Percentiles rank a stretch among this genome's conserved stretches.
These are phyloP conservation scores for Aspergillus hancockii DNA, from an alignment of 495 filamentous ascomycete species.

Conservation along the genomic window DNA sequence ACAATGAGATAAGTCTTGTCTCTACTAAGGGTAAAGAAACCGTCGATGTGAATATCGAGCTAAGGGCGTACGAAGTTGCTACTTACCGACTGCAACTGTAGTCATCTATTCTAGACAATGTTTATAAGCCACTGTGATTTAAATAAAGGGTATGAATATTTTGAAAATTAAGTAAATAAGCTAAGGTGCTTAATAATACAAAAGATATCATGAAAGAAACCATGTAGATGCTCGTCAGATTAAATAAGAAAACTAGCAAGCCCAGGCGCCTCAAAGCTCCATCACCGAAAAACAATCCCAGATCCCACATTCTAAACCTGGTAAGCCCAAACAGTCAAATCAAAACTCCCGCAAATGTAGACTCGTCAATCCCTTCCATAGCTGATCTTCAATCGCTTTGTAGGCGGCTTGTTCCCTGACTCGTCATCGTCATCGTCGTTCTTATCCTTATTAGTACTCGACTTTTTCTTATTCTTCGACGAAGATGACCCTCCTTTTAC, in stretches of 20 bases:
- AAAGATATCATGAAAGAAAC: conserved; percentile 20
- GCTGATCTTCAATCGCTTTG: conserved; percentile 54
- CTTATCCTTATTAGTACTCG: conserved; percentile 35
- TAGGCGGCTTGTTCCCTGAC: conserved; percentile 44
- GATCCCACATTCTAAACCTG: conserved; percentile 14
- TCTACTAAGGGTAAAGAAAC: conserved; percentile 47
- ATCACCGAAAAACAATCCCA: conserved; percentile 11
- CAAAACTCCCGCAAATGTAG: conserved; percentile 3
- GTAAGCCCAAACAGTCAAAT: conserved; percentile 6
- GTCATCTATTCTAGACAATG: neutral
- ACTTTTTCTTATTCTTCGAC: conserved; percentile 52
- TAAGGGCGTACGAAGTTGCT: conserved; percentile 88
- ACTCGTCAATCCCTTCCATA: conserved; percentile 45
- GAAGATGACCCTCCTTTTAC: conserved; percentile 27
- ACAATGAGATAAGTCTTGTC: conserved; percentile 55
- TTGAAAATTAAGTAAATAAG: neutral
- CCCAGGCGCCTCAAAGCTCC: neutral
- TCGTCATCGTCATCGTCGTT: conserved; percentile 45
- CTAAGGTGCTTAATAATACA: conserved; percentile 9
- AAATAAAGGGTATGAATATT: neutral
- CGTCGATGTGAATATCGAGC: conserved; percentile 56
- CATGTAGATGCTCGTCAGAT: conserved; percentile 10
- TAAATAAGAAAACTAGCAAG: conserved; percentile 4
- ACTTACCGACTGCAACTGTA: conserved; percentile 77
- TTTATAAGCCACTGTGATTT: neutral